These are phyloP conservation scores for Pseudogymnoascus sp. DNA, from an alignment of 2,329 filamentous ascomycete genomes.

Conservation along the genomic window DNA sequence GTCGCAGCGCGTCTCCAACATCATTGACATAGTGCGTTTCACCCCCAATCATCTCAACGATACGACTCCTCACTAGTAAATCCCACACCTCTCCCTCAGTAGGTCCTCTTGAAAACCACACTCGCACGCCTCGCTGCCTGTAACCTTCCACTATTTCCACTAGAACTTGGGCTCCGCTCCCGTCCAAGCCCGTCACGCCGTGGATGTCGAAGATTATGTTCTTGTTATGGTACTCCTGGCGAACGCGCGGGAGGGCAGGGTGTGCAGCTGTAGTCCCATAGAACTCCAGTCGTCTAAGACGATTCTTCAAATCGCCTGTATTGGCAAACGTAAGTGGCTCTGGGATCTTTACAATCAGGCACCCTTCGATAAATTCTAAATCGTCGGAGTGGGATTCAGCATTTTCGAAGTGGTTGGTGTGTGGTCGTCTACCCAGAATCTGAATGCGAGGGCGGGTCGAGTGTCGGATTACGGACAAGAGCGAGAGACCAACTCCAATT, in stretches of 20 bases:
- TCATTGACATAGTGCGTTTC: conserved; percentile 68
- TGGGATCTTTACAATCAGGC: conserved; percentile 93
- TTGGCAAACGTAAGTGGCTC: conserved; percentile 96
- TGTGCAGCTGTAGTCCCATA: conserved; percentile 83
- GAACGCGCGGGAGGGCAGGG: conserved; percentile 73
- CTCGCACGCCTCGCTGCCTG: conserved; percentile 62
- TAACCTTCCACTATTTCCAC: conserved; percentile 81
- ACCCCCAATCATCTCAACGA: conserved; percentile 75
- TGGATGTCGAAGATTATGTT: conserved; percentile 97
- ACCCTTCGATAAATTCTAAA: conserved; percentile 85
- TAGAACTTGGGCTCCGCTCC: conserved; percentile 84
- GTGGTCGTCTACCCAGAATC: conserved; percentile 82
- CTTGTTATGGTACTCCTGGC: conserved; percentile 70
- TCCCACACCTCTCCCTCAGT: conserved; percentile 39
- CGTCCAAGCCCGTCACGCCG: conserved; percentile 91
- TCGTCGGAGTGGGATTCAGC: conserved; percentile 64
- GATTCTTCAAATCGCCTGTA: conserved; percentile 80
- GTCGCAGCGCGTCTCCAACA: conserved; percentile 73
- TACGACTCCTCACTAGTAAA: conserved; percentile 70
- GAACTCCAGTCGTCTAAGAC: conserved; percentile 73
- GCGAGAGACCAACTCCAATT: conserved; percentile 81
- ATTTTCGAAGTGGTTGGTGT: conserved; percentile 77
- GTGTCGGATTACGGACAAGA: conserved; percentile 83
- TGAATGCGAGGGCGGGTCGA: conserved; percentile 89
- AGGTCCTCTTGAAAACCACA: conserved; percentile 61